Evolutionary conservation across 2,329 filamentous ascomycete genomes (phyloP), one percentile per base, ranked within the genome.

Genomic region (Boeremia exigua): DNA sequence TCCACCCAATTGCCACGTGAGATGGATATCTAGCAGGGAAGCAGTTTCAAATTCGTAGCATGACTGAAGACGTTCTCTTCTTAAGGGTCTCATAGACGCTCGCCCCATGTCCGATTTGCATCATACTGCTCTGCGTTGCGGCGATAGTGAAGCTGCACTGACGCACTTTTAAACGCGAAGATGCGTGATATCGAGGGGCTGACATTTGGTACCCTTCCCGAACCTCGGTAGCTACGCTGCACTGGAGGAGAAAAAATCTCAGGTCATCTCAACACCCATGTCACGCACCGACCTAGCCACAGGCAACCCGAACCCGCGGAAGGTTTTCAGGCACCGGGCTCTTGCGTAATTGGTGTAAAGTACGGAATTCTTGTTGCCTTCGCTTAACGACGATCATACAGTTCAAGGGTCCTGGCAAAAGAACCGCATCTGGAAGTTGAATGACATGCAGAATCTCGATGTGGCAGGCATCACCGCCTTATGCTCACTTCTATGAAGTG

Each of bases 321-420:
- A 38, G 17, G 30, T 28, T 36, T 42, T 38, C 33, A 43, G 30
- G 37, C 33, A 32, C 47, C 38, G 42, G 37, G 17, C 9, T 30
- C 17, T 56, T 47, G 53, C 47, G 43, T 32, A 33, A 56, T 48
- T 56, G 37, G 14, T 40, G 32, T n/a, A 43, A 30, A 10, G 44
- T 23, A 25, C 36, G 29, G 12, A 17, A 12, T n/a, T 48, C 45
- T 23, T 23, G 19, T 11, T 36, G 15, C 47, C 37, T 10, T 48
- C 47, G 47, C 53, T 51, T 47, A 37, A 47, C 14, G 47, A 38
- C 42, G 53, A 56, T 56, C 53, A 51, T 37, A 48, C 53, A 32
- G n/a, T 27, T 30, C 8, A n/a, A 37, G 25, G 17, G 32, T 12
- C 27, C 30, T 19, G 29, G 2, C 14, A 30, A 6, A 27, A 44